These are phyloP conservation scores for Leishmania gerbilli DNA, from an alignment of 208 protist genomes.

Conservation along the genomic window DNA sequence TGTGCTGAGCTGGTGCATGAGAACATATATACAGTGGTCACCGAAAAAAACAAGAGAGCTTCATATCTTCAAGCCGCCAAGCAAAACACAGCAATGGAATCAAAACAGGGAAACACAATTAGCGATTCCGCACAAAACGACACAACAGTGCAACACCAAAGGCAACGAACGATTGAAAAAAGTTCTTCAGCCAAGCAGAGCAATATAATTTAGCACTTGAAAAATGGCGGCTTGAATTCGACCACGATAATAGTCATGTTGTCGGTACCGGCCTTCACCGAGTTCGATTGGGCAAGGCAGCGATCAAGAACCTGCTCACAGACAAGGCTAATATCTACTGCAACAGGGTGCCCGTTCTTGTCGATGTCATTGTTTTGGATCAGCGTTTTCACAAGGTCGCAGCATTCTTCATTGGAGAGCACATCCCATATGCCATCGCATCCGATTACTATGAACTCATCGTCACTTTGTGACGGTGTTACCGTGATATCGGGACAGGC, in stretches of 20 bases:
- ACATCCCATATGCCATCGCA: conserved; percentile 96
- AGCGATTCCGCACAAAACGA: neutral
- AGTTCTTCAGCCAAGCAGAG: neutral
- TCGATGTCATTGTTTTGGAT: conserved; percentile 35
- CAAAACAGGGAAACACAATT: neutral
- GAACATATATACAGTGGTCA: neutral
- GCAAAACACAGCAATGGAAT: neutral
- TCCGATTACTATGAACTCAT: conserved; percentile 91
- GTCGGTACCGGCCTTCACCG: conserved; percentile 64
- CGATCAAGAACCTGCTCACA: conserved; percentile 79
- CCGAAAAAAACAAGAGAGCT: neutral
- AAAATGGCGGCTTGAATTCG: conserved; percentile 85
- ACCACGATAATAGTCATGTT: conserved; percentile 92
- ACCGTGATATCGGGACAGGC: conserved; percentile 72
- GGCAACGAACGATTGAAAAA: conserved; percentile 5
- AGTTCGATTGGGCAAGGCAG: conserved; percentile 67
- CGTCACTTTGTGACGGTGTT: conserved; percentile 35
- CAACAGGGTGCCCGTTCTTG: conserved; percentile 22
- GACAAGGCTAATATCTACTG: conserved; percentile 70
- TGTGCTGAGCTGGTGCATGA: neutral
- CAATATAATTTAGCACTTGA: conserved; percentile 22
- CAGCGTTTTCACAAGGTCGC: conserved; percentile 48
- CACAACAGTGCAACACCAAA: neutral
- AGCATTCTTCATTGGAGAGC: conserved; percentile 79
- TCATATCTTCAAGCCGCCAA: neutral